Evolutionary conservation across 2,329 filamentous ascomycete species (phyloP), one percentile per base, ranked within the genome.

Genomic region (Podosphaera xanthii): DNA sequence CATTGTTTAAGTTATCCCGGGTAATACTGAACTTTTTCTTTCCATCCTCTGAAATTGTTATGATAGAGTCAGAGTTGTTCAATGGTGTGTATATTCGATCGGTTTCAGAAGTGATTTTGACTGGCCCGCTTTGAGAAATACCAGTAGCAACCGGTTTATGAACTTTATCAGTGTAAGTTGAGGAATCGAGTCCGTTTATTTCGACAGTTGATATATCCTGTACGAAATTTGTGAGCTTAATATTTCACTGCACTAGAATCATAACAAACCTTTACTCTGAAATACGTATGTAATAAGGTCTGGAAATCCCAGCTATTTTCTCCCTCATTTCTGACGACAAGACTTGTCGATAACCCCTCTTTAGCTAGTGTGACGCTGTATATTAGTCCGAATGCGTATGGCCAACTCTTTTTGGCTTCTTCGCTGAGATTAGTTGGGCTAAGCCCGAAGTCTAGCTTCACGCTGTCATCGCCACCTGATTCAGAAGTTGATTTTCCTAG

Each of bases 381-480:
- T 59, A 96, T 84, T 58, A 97, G 77, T 3, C 85, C 86, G 70
- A 98, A 98, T 63, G 86, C 82, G 69, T 84, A 85, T 2, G 86
- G 84, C 92, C 92, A 98, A 33, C 83, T 78, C 65, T 79, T 78
- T 68, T 79, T 81, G 64, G 79, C 78, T 50, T 83, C 78, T 0
- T 83, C 81, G 64, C 78, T 79, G 60, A 97, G 75, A 68, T 83
- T 84, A 58, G 79, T 76, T 35, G 81, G 79, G 58, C 85, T 87
- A 42, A 98, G 82, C 35, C 91, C 92, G 71, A 98, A 97, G 74
- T 98, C 92, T 61, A 98, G 83, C 77, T 94, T 96, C 64, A 97
- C 83, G 56, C 82, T 83, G 67, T 81, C 75, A 68, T 86, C 78
- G 62, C 74, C 74, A 53, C 71, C 71, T 61, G 62, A 72, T 70